These are phyloP conservation scores for Phytophthora rubi DNA, from an alignment of 352 stramenopile species.

Conservation along the genomic window DNA sequence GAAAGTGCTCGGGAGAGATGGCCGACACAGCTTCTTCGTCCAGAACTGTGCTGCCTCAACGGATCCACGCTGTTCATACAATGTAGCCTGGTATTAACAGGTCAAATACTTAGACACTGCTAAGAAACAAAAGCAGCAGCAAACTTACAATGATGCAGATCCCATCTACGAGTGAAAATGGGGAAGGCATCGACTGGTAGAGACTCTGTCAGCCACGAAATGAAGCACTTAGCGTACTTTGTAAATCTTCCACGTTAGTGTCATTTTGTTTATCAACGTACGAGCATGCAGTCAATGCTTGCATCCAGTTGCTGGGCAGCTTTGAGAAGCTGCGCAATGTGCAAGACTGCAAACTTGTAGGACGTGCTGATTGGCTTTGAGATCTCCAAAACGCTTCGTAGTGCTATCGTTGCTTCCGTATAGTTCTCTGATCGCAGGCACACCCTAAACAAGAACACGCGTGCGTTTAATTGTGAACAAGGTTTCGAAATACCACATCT, in stretches of 20 bases:
- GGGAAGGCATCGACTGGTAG: slow-evolving; percentile 51
- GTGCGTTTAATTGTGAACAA: not conserved
- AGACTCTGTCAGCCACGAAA: slow-evolving; percentile 35
- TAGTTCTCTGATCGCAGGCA: slow-evolving; percentile 54
- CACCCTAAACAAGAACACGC: slow-evolving; percentile 28
- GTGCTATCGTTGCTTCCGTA: slow-evolving; percentile 45
- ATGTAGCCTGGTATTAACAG: slow-evolving; percentile 26
- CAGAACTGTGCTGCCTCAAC: slow-evolving; percentile 36
- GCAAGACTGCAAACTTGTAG: slow-evolving; percentile 45
- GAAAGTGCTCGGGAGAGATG: not conserved
- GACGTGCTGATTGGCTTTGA: slow-evolving; percentile 29
- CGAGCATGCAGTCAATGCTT: slow-evolving; percentile 48
- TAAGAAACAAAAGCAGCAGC: not conserved
- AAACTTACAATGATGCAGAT: slow-evolving; percentile 57
- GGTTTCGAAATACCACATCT: not conserved
- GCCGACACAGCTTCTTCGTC: slow-evolving; percentile 41
- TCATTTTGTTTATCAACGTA: slow-evolving; percentile 3
- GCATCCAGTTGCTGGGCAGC: slow-evolving; percentile 35
- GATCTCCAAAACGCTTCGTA: slow-evolving; percentile 54
- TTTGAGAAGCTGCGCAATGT: slow-evolving; percentile 51
- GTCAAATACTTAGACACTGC: not conserved
- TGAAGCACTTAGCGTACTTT: not conserved
- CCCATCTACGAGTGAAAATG: slow-evolving; percentile 48
- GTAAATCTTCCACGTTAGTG: not conserved
- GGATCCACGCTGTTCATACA: slow-evolving; percentile 44